A percentile compares a stretch with the other conserved stretches of the same genome.
These are phyloP conservation scores for Digitaria exilis DNA, from an alignment of 202 grass and related monocot species.

Conservation along the genomic window DNA sequence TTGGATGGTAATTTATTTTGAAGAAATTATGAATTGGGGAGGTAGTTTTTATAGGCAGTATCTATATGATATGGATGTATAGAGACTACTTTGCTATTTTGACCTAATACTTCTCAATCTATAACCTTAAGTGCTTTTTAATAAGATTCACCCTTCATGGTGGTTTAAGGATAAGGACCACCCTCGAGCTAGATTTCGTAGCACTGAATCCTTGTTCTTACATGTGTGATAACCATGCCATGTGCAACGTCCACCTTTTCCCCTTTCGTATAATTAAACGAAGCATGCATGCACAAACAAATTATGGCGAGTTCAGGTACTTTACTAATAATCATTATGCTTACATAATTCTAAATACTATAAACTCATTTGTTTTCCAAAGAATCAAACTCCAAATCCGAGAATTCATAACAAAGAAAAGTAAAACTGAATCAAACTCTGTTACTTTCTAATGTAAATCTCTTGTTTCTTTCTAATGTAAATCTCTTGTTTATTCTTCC, in stretches of 20 bases:
- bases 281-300: not conserved
- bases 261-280: not conserved
- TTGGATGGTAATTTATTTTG: too few species aligned
- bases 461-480: too few species aligned
- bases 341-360: not conserved
- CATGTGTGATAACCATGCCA: slow-evolving; percentile 5
- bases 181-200: slow-evolving; percentile 14
- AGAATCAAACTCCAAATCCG: not conserved
- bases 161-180: not conserved
- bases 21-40: too few species aligned
- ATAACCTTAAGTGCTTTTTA: not conserved
- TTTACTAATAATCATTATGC: not conserved
- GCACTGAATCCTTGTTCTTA: not conserved
- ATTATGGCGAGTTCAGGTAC: not conserved
- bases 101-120: not conserved
- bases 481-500: too few species aligned
- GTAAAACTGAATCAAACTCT: too few species aligned
- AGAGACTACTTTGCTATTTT: too few species aligned
- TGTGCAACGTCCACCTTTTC: not conserved
- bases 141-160: not conserved
- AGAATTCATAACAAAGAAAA: too few species aligned
- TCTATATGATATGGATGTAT: too few species aligned
- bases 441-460: too few species aligned
- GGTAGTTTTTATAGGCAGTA: too few species aligned
- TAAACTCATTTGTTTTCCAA: too few species aligned